Evolutionary conservation across 2,329 filamentous ascomycete species (phyloP).

Genomic region (Xylaria arbuscula): DNA sequence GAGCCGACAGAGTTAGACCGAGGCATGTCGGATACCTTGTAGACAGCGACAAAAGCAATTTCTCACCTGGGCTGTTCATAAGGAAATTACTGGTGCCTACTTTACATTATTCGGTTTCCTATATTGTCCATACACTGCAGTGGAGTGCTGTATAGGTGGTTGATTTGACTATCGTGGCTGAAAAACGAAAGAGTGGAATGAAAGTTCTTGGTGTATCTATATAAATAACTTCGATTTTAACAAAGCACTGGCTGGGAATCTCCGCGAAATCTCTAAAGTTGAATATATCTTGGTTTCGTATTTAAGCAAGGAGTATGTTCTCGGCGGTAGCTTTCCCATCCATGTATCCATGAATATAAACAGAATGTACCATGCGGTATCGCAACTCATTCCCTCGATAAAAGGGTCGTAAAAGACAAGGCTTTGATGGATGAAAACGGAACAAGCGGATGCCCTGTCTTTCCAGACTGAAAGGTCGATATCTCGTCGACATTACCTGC

Average conservation of each 20-base stretch:
- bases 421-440: slow-evolving; percentile 2
- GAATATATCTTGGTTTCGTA: background rate
- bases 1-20: slow-evolving; percentile 8
- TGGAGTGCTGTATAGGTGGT: too few relatives aligned
- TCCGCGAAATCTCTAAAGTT: too few relatives aligned
- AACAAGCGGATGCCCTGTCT: slow-evolving; percentile 13
- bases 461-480: slow-evolving; percentile 2
- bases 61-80: too few relatives aligned
- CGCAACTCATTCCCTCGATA: background rate
- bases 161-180: too few relatives aligned
- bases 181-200: too few relatives aligned
- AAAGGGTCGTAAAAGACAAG: background rate
- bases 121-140: too few relatives aligned
- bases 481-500: slow-evolving; percentile 11
- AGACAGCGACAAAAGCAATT: too few relatives aligned
- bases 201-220: background rate
- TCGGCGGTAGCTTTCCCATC: background rate
- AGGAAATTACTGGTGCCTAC: too few relatives aligned
- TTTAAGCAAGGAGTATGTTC: background rate
- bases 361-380: background rate
- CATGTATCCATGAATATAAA: background rate
- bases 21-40: too few relatives aligned
- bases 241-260: too few relatives aligned
- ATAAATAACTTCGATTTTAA: background rate
- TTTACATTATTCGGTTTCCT: too few relatives aligned